A percentile compares a stretch with the other conserved stretches of the same genome.
Conservation (phyloP, 148 eudicot genomes). For the Arbutus unedo region DNA sequence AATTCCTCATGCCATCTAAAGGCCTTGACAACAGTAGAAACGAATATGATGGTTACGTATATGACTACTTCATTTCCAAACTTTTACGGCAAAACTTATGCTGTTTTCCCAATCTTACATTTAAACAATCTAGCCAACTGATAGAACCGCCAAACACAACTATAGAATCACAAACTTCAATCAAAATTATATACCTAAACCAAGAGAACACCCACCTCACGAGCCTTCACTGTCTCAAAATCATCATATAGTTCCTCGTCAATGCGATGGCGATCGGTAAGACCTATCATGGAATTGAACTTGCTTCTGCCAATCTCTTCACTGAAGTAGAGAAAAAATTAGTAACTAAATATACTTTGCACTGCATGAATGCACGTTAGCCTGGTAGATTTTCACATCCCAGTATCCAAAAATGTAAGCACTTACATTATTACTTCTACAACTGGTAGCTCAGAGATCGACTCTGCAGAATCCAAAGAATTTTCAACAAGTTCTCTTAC, state of each 20-base stretch:
- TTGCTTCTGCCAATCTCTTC: slow-evolving; percentile 88
- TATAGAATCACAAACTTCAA: neutral
- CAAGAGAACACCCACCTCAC: slow-evolving; percentile 63
- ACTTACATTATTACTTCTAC: slow-evolving; percentile 83
- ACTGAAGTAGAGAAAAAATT: slow-evolving; percentile 35
- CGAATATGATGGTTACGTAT: neutral
- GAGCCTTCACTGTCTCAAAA: slow-evolving; percentile 81
- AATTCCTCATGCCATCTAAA: neutral
- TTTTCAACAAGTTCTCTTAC: slow-evolving; percentile 98
- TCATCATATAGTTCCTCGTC: slow-evolving; percentile 86
- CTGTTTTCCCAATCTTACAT: neutral
- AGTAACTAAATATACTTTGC: neutral
- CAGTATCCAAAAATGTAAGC: neutral
- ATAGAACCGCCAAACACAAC: neutral
- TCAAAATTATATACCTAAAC: neutral
- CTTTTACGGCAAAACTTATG: neutral
- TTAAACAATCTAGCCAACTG: neutral
- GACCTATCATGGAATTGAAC: slow-evolving; percentile 98
- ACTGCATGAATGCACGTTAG: slow-evolving; percentile 4
- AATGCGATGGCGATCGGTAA: slow-evolving; percentile 78
- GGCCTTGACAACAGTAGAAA: neutral
- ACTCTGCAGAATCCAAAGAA: slow-evolving; percentile 93
- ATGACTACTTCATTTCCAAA: neutral
- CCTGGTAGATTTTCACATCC: neutral
- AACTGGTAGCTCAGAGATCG: slow-evolving; percentile 86